phyloP scores from a whole-genome alignment of 1,139 yeast genomes.

The Spencermartinsiella ligniputridi region DNA sequence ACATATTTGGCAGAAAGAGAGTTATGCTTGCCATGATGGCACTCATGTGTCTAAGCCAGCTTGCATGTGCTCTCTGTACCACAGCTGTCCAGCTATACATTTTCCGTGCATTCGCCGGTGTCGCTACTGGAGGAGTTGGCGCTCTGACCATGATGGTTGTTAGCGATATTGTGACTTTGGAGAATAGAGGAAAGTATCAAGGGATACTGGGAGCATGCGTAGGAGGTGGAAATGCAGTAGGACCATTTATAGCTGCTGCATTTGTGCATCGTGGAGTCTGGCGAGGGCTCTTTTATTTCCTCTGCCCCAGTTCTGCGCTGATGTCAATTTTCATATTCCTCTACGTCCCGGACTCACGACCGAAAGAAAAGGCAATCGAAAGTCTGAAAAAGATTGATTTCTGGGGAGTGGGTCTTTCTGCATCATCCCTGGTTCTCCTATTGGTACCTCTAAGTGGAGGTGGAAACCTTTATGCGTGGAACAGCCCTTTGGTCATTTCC shows the following conservation, averaged over 20 bases:
- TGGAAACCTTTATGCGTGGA: constrained; percentile 49
- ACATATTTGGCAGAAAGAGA: constrained; percentile 36
- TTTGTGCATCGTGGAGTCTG: constrained; percentile 43
- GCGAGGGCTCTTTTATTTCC: constrained; percentile 35
- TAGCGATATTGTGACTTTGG: constrained; percentile 46
- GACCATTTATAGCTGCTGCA: constrained; percentile 55
- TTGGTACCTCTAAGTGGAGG: constrained; percentile 52
- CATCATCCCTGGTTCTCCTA: constrained; percentile 42
- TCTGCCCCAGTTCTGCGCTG: constrained; percentile 1
- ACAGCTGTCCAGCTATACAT: constrained; percentile 38
- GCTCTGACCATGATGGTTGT: constrained; percentile 45
- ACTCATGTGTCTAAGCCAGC: constrained; percentile 5
- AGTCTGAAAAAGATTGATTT: constrained; percentile 46
- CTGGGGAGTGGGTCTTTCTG: constrained; percentile 44
- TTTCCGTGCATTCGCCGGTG: constrained; percentile 48
- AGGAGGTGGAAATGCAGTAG: constrained; percentile 51
- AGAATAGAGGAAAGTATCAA: constrained; percentile 47
- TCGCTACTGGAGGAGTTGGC: constrained; percentile 50
- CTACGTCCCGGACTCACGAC: background rate
- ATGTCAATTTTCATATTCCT: background rate
- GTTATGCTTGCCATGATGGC: constrained; percentile 27
- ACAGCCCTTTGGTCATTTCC: constrained; percentile 45
- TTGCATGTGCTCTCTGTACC: constrained; percentile 2
- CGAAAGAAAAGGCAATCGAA: constrained; percentile 18
- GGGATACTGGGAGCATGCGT: constrained; percentile 47